phyloP scores from a whole-genome alignment of 2,329 filamentous ascomycete species.

The Pezicula neosporulosa region DNA sequence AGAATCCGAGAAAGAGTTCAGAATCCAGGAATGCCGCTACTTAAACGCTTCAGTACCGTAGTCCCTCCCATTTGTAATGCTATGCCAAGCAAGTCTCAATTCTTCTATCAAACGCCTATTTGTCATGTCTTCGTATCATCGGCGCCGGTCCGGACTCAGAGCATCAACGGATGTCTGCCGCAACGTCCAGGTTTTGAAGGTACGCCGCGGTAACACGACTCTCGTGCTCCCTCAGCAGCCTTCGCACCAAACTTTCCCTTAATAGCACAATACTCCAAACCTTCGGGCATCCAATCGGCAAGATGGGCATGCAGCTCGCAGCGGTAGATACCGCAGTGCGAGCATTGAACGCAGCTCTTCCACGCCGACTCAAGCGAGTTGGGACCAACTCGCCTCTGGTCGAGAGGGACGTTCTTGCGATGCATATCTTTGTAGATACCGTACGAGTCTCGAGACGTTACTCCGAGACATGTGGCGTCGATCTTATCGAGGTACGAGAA shows the following conservation, averaged over 20 bases:
- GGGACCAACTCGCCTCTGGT: conserved; percentile 53
- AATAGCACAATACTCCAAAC: conserved; percentile 57
- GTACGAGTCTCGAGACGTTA: conserved; percentile 56
- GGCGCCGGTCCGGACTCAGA: too few relatives aligned
- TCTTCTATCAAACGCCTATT: too few relatives aligned
- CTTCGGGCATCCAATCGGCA: conserved; percentile 53
- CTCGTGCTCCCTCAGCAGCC: conserved; percentile 42
- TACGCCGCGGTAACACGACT: conserved; percentile 56
- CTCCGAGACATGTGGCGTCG: conserved; percentile 58
- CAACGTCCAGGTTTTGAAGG: conserved; percentile 56
- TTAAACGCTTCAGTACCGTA: too few relatives aligned
- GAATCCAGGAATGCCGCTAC: too few relatives aligned
- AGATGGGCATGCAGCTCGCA: conserved; percentile 64
- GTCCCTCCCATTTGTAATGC: too few relatives aligned
- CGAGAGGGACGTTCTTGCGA: conserved; percentile 49
- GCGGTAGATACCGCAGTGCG: conserved; percentile 56
- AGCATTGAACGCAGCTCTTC: conserved; percentile 58
- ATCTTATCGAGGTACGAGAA: conserved; percentile 63
- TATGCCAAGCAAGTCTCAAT: too few relatives aligned
- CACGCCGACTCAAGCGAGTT: conserved; percentile 64
- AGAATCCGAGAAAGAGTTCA: too few relatives aligned
- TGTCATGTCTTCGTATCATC: too few relatives aligned
- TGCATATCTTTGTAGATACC: conserved; percentile 54
- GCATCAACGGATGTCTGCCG: conserved; percentile 43
- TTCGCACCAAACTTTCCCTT: conserved; percentile 51